phyloP scores from a whole-genome alignment of 2,329 filamentous ascomycete species.

The Calonectria fujianensis region DNA sequence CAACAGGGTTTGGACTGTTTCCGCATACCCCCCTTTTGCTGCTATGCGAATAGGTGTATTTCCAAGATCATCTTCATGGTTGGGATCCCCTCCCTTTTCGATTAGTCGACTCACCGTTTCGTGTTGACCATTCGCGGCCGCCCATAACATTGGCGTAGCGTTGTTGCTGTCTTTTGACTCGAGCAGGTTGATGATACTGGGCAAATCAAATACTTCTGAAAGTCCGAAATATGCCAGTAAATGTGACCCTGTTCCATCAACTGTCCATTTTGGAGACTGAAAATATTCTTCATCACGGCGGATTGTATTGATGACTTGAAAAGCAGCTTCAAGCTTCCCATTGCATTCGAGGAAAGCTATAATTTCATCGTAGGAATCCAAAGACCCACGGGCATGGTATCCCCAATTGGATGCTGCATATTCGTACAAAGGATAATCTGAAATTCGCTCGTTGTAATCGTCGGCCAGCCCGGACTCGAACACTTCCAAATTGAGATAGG shows the following conservation, averaged over 20 bases:
- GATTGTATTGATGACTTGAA: neutral
- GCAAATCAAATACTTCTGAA: neutral
- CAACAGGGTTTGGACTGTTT: neutral
- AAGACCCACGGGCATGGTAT: neutral
- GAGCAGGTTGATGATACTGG: neutral
- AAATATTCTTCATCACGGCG: neutral
- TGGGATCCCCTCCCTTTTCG: neutral
- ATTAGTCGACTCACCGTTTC: neutral
- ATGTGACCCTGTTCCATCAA: neutral
- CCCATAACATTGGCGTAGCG: conserved; percentile 18
- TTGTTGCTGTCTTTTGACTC: neutral
- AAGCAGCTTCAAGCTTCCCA: neutral
- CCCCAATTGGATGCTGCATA: conserved; percentile 29
- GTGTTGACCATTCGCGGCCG: conserved; percentile 16
- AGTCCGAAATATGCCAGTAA: conserved; percentile 16
- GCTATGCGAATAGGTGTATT: neutral
- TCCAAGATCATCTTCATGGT: neutral
- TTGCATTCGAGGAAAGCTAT: neutral
- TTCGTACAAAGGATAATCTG: conserved; percentile 17
- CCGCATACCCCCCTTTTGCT: neutral
- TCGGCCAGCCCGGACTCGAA: neutral
- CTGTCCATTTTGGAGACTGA: too few species aligned
- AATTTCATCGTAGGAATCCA: neutral
- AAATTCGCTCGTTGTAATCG: neutral
- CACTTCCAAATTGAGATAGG: conserved; percentile 16